These are phyloP conservation scores for Trichoderma breve DNA, from an alignment of 2,329 filamentous ascomycete species.

Conservation along the genomic window DNA sequence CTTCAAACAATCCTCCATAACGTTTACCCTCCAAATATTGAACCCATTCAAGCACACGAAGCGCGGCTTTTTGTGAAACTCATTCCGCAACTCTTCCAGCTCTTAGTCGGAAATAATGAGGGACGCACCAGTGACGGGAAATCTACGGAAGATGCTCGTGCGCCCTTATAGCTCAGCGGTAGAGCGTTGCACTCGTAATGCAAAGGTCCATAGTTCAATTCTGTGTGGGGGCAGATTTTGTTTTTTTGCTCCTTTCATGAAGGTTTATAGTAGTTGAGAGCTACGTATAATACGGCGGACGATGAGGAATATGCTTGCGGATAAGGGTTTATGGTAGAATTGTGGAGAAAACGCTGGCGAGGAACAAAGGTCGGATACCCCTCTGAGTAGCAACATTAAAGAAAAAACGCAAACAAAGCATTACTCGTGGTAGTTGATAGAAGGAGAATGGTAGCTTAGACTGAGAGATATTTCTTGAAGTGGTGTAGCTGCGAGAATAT, in stretches of 20 bases:
- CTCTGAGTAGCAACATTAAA: background rate
- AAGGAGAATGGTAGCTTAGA: background rate
- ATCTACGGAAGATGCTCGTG: background rate
- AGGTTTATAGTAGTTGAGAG: background rate
- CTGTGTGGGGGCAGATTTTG: slow-evolving; percentile 20
- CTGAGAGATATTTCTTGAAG: background rate
- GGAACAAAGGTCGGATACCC: background rate
- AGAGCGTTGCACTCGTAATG: slow-evolving; percentile 25
- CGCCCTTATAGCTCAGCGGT: slow-evolving; percentile 23
- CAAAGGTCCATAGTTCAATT: slow-evolving; percentile 24
- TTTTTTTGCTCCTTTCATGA: background rate
- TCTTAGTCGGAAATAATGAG: background rate
- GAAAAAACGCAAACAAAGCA: background rate
- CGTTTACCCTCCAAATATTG: background rate
- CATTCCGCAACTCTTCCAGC: background rate
- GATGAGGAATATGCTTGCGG: background rate
- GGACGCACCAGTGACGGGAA: background rate
- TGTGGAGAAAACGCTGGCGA: background rate
- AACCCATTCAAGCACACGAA: background rate
- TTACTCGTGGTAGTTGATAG: background rate
- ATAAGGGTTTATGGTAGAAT: background rate
- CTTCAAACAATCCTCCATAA: background rate
- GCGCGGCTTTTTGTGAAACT: background rate
- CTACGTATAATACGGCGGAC: background rate
- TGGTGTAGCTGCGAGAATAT: background rate